A percentile compares a stretch with the other conserved stretches of the same genome.
Evolutionary conservation across 306 rosid genomes (phyloP).

Genomic region (Parietaria judaica): DNA sequence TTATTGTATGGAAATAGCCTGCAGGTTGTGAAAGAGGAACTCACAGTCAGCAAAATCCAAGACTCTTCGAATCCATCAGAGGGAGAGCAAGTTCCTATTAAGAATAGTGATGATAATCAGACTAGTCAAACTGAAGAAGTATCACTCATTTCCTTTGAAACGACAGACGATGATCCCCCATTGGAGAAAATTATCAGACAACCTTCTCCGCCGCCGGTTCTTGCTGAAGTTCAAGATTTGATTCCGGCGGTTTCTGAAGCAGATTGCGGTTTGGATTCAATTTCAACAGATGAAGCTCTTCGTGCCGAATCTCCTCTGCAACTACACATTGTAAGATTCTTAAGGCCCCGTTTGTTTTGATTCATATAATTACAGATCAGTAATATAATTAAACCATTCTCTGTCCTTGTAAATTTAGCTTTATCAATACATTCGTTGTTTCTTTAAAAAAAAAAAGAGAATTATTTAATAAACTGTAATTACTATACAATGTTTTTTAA

Average conservation of each 20-base stretch:
- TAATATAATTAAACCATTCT: too few relatives aligned
- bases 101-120: conserved; percentile 31
- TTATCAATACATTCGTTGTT: too few relatives aligned
- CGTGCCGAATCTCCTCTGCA: conserved; percentile 67
- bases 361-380: too few relatives aligned
- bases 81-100: conserved; percentile 27
- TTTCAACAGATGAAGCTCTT: conserved; percentile 39
- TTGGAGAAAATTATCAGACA: conserved; percentile 60
- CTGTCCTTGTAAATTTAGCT: too few relatives aligned
- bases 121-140: conserved; percentile 34
- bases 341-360: conserved; percentile 6
- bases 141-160: conserved; percentile 81
- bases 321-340: conserved; percentile 73
- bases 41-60: conserved; percentile 9
- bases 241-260: conserved; percentile 51
- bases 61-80: conserved; percentile 20
- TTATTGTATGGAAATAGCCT: conserved; percentile 38
- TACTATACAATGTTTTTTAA: too few relatives aligned
- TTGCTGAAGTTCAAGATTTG: conserved; percentile 86
- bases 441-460: too few relatives aligned
- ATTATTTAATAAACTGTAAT: too few relatives aligned
- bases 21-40: conserved; percentile 37
- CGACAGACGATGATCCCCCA: conserved; percentile 40
- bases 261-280: conserved; percentile 36
- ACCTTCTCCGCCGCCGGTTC: conserved; percentile 92